These are phyloP conservation scores for Cytospora leucostoma DNA, from an alignment of 2,329 filamentous ascomycete genomes.

Conservation along the genomic window DNA sequence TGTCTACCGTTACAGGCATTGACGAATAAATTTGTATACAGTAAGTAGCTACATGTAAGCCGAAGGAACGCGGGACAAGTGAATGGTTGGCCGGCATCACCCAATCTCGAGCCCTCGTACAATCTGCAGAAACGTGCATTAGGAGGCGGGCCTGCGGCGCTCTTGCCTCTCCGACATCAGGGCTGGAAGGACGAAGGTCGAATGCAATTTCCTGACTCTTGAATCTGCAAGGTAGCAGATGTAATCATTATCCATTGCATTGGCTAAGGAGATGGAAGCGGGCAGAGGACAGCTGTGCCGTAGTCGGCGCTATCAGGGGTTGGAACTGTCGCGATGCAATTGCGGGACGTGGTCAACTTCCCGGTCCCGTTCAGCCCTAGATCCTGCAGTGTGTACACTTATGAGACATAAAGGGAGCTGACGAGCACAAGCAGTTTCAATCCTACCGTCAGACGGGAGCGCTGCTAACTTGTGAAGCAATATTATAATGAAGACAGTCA, in stretches of 20 bases:
- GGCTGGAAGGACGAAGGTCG: neutral
- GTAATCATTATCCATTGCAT: neutral
- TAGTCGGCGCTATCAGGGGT: slow-evolving; percentile 11
- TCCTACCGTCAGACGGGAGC: slow-evolving; percentile 24
- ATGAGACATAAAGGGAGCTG: slow-evolving; percentile 14
- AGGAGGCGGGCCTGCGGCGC: slow-evolving; percentile 10
- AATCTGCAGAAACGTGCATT: neutral
- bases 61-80: slow-evolving; percentile 1
- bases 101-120: neutral
- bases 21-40: neutral
- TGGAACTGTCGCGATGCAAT: slow-evolving; percentile 10
- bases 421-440: slow-evolving; percentile 21
- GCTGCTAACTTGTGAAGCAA: slow-evolving; percentile 3
- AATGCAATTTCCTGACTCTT: slow-evolving; percentile 9
- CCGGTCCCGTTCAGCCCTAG: slow-evolving; percentile 8
- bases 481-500: neutral
- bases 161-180: neutral
- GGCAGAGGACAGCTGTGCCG: slow-evolving; percentile 6
- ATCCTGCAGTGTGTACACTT: slow-evolving; percentile 18
- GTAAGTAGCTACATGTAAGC: neutral
- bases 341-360: slow-evolving; percentile 2
- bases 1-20: slow-evolving; percentile 2
- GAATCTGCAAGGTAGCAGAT: neutral
- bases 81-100: slow-evolving; percentile 7
- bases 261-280: slow-evolving; percentile 10